phyloP scores from a whole-genome alignment of 129 eudicot species.

The Solidago caesia region DNA sequence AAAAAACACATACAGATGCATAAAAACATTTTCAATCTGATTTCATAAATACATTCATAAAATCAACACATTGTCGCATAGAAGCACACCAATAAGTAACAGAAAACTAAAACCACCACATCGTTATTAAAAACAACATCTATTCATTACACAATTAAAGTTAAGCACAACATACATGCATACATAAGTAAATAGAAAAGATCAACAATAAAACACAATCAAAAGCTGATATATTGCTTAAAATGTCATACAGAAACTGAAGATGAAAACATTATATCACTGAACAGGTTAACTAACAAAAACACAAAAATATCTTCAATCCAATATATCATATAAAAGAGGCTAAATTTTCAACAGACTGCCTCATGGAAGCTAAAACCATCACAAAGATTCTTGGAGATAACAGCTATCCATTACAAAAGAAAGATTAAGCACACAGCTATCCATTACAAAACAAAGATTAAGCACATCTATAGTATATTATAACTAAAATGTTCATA shows the following conservation, averaged over 20 bases:
- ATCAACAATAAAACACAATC: too few relatives aligned
- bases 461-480: background rate
- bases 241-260: too few relatives aligned
- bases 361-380: background rate
- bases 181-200: too few relatives aligned
- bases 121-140: background rate
- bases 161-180: background rate
- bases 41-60: background rate
- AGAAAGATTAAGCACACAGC: background rate
- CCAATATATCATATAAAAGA: background rate
- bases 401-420: background rate
- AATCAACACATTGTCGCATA: background rate
- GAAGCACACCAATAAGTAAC: constrained; percentile 10
- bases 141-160: background rate
- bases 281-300: too few relatives aligned
- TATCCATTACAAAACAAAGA: background rate
- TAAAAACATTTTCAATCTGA: background rate
- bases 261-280: too few relatives aligned
- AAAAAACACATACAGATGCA: background rate
- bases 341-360: background rate
- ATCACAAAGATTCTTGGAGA: background rate
- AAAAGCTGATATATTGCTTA: too few relatives aligned
- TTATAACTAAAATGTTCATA: too few relatives aligned
- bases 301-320: too few relatives aligned
- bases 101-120: background rate